Evolutionary conservation across 1,139 yeast species (phyloP).

Genomic region (Kodamaea anthophila): DNA sequence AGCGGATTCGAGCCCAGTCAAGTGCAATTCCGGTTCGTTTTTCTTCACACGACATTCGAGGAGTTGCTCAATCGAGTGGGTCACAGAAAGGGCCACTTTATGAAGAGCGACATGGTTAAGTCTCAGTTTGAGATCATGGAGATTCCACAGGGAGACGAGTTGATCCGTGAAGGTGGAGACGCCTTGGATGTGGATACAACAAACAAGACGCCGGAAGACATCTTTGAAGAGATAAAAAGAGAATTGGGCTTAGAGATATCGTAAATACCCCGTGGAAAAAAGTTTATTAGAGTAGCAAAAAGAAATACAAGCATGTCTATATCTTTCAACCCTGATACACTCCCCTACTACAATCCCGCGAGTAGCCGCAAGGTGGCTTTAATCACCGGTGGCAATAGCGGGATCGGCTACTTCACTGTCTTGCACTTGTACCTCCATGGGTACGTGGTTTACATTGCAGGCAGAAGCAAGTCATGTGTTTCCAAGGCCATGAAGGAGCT

Average conservation of each 20-base stretch:
- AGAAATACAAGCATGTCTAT: too few species aligned
- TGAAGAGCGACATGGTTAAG: conserved; percentile 79
- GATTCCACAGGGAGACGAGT: conserved; percentile 48
- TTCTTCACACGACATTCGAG: conserved; percentile 59
- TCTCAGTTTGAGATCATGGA: conserved; percentile 75
- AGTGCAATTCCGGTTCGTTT: conserved; percentile 51
- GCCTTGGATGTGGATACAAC: conserved; percentile 34
- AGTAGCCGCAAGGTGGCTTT: conserved; percentile 34
- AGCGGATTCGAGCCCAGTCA: conserved; percentile 22
- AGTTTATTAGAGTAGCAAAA: too few species aligned
- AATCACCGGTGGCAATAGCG: conserved; percentile 42
- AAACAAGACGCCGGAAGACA: conserved; percentile 32
- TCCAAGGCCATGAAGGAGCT: conserved; percentile 31
- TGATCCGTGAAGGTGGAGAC: conserved; percentile 33
- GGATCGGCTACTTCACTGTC: conserved; percentile 40
- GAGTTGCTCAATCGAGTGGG: conserved; percentile 56
- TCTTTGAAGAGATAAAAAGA: conserved; percentile 15
- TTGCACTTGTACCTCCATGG: conserved; percentile 41
- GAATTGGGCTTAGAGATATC: conserved; percentile 1
- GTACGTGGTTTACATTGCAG: conserved; percentile 36
- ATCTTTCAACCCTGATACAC: conserved; percentile 19
- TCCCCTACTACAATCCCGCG: conserved; percentile 29
- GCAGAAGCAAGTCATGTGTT: conserved; percentile 33
- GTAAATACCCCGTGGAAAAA: too few species aligned
- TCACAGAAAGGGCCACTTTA: conserved; percentile 66